These are phyloP conservation scores for Penicillium sp. DNA, from an alignment of 2,329 filamentous ascomycete genomes.

Conservation along the genomic window DNA sequence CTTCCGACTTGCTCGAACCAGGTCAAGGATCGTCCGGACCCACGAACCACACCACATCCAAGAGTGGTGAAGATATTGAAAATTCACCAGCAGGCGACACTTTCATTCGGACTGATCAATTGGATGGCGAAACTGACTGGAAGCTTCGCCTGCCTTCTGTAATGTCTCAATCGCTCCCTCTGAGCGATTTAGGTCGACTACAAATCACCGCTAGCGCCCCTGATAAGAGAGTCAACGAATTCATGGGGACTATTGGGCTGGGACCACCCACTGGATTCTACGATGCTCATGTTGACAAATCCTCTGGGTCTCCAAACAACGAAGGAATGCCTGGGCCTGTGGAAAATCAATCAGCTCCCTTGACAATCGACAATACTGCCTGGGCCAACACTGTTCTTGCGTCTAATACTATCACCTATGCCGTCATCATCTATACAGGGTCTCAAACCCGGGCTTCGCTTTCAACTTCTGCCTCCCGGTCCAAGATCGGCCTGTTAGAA, in stretches of 20 bases:
- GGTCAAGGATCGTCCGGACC: constrained; percentile 18
- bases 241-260: constrained; percentile 83
- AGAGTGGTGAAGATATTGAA: constrained; percentile 24
- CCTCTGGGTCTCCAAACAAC: constrained; percentile 14
- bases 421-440: constrained; percentile 91
- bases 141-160: constrained; percentile 87
- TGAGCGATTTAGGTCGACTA: constrained; percentile 65
- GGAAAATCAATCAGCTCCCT: constrained; percentile 43
- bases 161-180: constrained; percentile 73
- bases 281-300: constrained; percentile 42
- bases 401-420: constrained; percentile 83
- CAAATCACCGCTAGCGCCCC: constrained; percentile 81
- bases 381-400: constrained; percentile 98
- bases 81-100: constrained; percentile 66
- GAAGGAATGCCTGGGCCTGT: constrained; percentile 15
- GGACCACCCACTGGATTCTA: constrained; percentile 52
- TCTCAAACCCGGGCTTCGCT: constrained; percentile 90
- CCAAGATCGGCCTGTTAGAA: constrained; percentile 90
- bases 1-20: constrained; percentile 26
- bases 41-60: constrained; percentile 6
- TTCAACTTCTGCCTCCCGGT: constrained; percentile 86
- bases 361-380: constrained; percentile 94
- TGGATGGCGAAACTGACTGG: constrained; percentile 98
- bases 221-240: constrained; percentile 91
- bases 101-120: constrained; percentile 94